Evolutionary conservation across 371 early-diverging fungal species (phyloP), one percentile per base, ranked within the genome.

Genomic region (Batrachochytrium dendrobatidis): DNA sequence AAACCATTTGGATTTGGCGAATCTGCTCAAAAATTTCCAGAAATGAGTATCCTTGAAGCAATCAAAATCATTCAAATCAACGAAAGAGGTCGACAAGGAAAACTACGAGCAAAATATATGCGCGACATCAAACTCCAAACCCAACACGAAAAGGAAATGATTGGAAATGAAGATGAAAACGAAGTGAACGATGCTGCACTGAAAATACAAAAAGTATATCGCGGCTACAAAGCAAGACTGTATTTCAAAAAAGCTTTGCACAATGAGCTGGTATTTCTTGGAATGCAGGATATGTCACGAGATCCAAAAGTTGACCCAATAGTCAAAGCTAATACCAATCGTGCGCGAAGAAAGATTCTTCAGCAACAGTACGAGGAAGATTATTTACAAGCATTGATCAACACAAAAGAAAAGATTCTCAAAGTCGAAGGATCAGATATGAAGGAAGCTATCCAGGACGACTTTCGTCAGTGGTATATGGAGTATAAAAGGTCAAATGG

Each of bases 371-470:
- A 76, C 56, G 80, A 80, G 56, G 79, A 78, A 39, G 82, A 82
- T 46, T 82, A 80, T 48, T 75, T 76, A 58, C 76, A 77, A 35
- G 76, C 80, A 1, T 60, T 82, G n/a, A 64, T 77, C 17, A 72
- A 71, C 49, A 79, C 77, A 33, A 73, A 74, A 53, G 82, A 82
- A 71, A 81, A 80, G 56, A 76, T 81, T 24, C 45, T 60, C n/a
- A 74, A 76, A 60, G 73, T 80, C n/a, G 82, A 81, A 55, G 82
- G 82, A 1, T 76, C 80, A 2, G 82, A 81, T 54, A 81, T 81
- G 72, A 70, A 72, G 31, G 82, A 81, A 53, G 59, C 68, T 35
- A 74, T 77, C 53, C 82, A 81, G 55, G 82, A 81, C 59, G 66
- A 55, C 45, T 81, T 81, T 57, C 68, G 82, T 15, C 77, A 79